phyloP scores from a whole-genome alignment of 2,329 filamentous ascomycete genomes.

The Fusarium drepaniforme region DNA sequence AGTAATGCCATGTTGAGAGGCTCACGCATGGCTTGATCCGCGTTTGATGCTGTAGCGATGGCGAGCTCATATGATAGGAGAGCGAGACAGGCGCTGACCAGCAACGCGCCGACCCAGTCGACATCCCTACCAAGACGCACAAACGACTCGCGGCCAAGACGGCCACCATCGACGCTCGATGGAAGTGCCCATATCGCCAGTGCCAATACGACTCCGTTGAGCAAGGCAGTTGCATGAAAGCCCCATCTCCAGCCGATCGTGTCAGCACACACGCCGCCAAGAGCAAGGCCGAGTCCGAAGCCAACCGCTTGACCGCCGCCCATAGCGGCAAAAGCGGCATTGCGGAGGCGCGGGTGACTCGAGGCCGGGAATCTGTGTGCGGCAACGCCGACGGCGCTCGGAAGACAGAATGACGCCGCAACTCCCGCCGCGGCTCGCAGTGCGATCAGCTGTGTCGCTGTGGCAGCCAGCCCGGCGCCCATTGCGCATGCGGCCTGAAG shows the following conservation, averaged over 20 bases:
- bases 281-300: slow-evolving; percentile 54
- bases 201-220: slow-evolving; percentile 14
- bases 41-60: slow-evolving; percentile 45
- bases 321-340: slow-evolving; percentile 17
- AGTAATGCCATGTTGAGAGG: no score
- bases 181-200: slow-evolving; percentile 7
- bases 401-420: not conserved
- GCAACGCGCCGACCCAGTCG: slow-evolving; percentile 62
- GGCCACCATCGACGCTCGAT: not conserved
- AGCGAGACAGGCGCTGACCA: slow-evolving; percentile 56
- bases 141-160: not conserved
- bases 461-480: not conserved
- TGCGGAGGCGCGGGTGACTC: not conserved
- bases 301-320: slow-evolving; percentile 52
- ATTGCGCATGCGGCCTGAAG: not conserved
- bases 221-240: slow-evolving; percentile 43
- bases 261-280: slow-evolving; percentile 57
- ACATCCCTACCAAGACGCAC: slow-evolving; percentile 51
- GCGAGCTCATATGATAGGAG: slow-evolving; percentile 61
- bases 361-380: not conserved
- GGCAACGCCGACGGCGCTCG: not conserved
- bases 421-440: not conserved
- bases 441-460: no score
- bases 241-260: slow-evolving; percentile 56
- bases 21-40: no score